Conservation (phyloP, 257 asterid genomes). For the Echites panduratus region DNA sequence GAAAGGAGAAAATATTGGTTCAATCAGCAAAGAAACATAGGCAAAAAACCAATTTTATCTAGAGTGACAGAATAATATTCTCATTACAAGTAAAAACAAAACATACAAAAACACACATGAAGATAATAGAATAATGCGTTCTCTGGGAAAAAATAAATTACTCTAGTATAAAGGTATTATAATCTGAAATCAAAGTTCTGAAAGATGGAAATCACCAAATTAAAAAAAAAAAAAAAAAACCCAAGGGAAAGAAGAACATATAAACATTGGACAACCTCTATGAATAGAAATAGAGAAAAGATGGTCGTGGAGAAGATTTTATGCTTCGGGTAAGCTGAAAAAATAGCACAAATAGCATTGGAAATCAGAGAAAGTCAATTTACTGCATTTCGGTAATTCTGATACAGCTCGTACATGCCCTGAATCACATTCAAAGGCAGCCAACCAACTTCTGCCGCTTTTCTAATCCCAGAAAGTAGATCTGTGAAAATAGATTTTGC, state of each 20-base stretch:
- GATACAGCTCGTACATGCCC: conserved; percentile 80
- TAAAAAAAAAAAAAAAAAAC: background rate
- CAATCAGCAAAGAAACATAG: background rate
- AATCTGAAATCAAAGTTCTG: background rate
- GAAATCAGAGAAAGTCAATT: conserved; percentile 36
- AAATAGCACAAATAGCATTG: conserved; percentile 19
- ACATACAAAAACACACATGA: background rate
- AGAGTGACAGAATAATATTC: background rate
- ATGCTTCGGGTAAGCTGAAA: conserved; percentile 7
- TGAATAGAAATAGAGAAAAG: conserved; percentile 10
- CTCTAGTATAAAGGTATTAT: background rate
- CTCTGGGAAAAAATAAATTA: background rate
- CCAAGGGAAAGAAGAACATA: background rate
- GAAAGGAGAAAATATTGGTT: background rate
- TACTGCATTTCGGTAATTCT: conserved; percentile 84
- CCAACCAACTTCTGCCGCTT: conserved; percentile 75
- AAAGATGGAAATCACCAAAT: background rate
- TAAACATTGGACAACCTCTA: background rate
- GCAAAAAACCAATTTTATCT: background rate
- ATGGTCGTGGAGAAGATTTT: background rate
- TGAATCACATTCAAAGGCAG: conserved; percentile 60
- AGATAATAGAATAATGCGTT: background rate
- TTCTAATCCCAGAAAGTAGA: conserved; percentile 57
- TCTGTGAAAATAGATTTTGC: conserved; percentile 41
- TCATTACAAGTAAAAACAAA: background rate